A percentile compares a stretch with the other conserved stretches of the same genome.
Evolutionary conservation across 2,329 filamentous ascomycete genomes (phyloP).

Genomic region (Colletotrichum godetiae): DNA sequence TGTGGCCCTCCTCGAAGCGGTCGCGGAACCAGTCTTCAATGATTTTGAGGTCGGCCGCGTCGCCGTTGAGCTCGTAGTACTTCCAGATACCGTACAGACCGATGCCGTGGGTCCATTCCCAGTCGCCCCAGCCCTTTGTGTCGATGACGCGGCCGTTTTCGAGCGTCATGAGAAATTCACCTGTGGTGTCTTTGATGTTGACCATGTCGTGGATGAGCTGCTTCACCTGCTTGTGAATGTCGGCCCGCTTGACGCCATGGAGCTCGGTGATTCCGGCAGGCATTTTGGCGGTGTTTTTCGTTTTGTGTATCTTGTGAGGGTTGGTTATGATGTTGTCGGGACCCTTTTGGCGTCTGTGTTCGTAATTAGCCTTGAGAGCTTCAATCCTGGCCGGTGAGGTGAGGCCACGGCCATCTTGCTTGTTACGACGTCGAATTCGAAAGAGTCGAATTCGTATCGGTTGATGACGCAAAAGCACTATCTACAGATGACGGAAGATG

Average conservation of each 20-base stretch:
- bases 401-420: background rate
- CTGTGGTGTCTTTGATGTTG: conserved; percentile 81
- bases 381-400: background rate
- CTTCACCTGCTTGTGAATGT: conserved; percentile 68
- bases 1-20: conserved; percentile 76
- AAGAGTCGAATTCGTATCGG: background rate
- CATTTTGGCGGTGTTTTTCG: conserved; percentile 43
- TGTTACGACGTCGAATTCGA: background rate
- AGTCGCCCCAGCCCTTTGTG: conserved; percentile 86
- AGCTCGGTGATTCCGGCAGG: conserved; percentile 47
- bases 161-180: conserved; percentile 78
- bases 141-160: conserved; percentile 82
- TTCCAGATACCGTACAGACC: conserved; percentile 86
- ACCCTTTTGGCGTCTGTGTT: background rate
- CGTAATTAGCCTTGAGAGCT: background rate
- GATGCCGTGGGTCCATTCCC: conserved; percentile 87
- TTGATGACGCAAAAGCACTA: too few species aligned
- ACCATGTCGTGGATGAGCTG: conserved; percentile 79
- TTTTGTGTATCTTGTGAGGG: background rate
- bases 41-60: conserved; percentile 68
- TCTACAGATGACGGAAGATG: background rate
- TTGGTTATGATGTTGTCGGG: background rate
- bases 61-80: conserved; percentile 79
- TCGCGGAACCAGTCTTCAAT: conserved; percentile 80
- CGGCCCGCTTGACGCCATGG: conserved; percentile 57